These are phyloP conservation scores for Vigna radiata DNA, from an alignment of 306 rosid genomes.

Conservation along the genomic window DNA sequence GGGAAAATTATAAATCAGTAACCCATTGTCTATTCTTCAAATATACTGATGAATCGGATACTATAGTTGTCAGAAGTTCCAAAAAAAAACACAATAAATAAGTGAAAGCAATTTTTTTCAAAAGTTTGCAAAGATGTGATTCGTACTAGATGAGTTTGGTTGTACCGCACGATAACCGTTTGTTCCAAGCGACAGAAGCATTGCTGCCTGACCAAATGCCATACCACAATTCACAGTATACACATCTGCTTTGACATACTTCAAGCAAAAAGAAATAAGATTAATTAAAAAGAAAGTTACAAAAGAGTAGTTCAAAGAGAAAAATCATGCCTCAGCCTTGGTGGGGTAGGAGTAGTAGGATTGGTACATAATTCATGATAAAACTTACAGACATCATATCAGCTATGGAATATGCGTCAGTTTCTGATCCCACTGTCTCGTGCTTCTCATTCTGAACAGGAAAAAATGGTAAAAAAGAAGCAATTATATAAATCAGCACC, in stretches of 20 bases:
- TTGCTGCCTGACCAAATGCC: constrained; percentile 98
- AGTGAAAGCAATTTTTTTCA: constrained; percentile 30
- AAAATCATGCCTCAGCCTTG: constrained; percentile 26
- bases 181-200: constrained; percentile 84
- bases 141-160: constrained; percentile 80
- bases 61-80: background rate
- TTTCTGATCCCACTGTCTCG: constrained; percentile 88
- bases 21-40: background rate
- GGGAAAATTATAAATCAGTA: constrained; percentile 23
- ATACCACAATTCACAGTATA: constrained; percentile 86
- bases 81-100: constrained; percentile 2
- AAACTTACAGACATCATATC: constrained; percentile 88
- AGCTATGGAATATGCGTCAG: constrained; percentile 90
- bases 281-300: constrained; percentile 20
- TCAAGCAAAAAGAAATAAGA: constrained; percentile 35
- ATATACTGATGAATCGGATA: constrained; percentile 17
- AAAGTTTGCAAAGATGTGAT: constrained; percentile 40
- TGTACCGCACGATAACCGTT: constrained; percentile 87
- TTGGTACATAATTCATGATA: constrained; percentile 19
- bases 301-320: constrained; percentile 27
- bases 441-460: constrained; percentile 73
- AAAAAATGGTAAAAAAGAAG: constrained; percentile 40
- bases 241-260: constrained; percentile 83
- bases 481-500: constrained; percentile 40
- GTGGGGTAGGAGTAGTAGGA: background rate